Evolutionary conservation across 2,329 filamentous ascomycete species (phyloP).

Genomic region (Blumeria graminis): DNA sequence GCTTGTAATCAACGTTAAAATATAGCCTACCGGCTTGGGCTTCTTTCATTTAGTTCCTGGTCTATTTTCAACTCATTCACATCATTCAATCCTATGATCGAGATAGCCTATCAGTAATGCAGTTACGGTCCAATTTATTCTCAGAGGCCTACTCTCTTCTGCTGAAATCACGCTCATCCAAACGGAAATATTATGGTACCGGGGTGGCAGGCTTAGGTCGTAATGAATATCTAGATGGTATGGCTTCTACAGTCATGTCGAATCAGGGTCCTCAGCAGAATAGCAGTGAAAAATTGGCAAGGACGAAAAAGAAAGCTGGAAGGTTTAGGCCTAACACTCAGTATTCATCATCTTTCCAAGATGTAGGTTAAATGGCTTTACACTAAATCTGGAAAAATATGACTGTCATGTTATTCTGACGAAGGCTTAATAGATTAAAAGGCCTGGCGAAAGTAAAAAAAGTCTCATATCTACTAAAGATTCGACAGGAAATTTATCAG

Average conservation of each 20-base stretch:
- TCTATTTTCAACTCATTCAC: no score
- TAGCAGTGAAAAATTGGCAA: slow-evolving; percentile 40
- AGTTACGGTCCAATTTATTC: neutral
- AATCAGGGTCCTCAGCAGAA: slow-evolving; percentile 21
- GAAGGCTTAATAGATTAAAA: slow-evolving; percentile 6
- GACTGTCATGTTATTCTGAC: neutral
- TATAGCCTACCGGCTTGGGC: no score
- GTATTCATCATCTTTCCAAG: slow-evolving; percentile 40
- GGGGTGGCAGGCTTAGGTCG: neutral
- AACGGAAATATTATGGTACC: neutral
- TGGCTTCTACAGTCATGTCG: neutral
- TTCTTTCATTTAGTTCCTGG: no score
- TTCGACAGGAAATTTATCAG: slow-evolving; percentile 24
- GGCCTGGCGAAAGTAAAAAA: slow-evolving; percentile 16
- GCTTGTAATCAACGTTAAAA: no score
- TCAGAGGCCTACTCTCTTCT: neutral
- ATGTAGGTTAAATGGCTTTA: slow-evolving; percentile 22
- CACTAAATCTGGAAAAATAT: slow-evolving; percentile 2
- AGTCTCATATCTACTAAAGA: slow-evolving; percentile 38
- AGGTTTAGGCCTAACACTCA: slow-evolving; percentile 33
- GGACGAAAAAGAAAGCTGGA: slow-evolving; percentile 31
- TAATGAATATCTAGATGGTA: neutral
- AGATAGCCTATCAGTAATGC: neutral
- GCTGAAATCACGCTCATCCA: neutral
- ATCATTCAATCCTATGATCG: no score